Conservation (phyloP, 148 eudicot genomes). For the Persicaria maculosa region DNA sequence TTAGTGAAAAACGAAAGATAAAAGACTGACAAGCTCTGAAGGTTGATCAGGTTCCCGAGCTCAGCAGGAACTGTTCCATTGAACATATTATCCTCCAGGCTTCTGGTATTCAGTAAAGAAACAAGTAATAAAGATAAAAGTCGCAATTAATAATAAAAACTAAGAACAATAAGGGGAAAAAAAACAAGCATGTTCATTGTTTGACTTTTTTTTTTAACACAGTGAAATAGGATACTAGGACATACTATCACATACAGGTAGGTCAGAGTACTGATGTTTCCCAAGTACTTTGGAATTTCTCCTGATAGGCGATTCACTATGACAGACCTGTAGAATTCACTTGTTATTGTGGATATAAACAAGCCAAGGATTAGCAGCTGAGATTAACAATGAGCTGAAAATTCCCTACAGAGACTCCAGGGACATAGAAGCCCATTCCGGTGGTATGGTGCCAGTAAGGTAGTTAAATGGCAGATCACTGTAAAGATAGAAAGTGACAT, state of each 20-base stretch:
- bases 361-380: neutral
- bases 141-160: neutral
- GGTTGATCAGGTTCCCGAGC: constrained; percentile 39
- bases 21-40: constrained; percentile 24
- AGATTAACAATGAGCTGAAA: neutral
- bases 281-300: constrained; percentile 39
- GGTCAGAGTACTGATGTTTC: constrained; percentile 32
- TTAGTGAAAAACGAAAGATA: constrained; percentile 3
- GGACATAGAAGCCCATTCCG: constrained; percentile 11
- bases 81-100: constrained; percentile 36
- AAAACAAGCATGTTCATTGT: neutral
- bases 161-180: neutral
- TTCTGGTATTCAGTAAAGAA: constrained; percentile 25
- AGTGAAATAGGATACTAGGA: neutral
- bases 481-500: neutral
- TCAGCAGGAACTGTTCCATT: constrained; percentile 41
- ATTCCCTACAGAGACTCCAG: constrained; percentile 6
- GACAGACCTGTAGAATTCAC: constrained; percentile 23
- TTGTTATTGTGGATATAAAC: neutral
- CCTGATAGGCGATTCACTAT: constrained; percentile 46
- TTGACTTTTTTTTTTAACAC: neutral
- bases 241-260: constrained; percentile 26
- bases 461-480: constrained; percentile 4
- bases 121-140: neutral
- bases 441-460: neutral